Evolutionary conservation across 345 rosid species (phyloP), one percentile per base, ranked within the genome.

Genomic region (Brassica carinata): DNA sequence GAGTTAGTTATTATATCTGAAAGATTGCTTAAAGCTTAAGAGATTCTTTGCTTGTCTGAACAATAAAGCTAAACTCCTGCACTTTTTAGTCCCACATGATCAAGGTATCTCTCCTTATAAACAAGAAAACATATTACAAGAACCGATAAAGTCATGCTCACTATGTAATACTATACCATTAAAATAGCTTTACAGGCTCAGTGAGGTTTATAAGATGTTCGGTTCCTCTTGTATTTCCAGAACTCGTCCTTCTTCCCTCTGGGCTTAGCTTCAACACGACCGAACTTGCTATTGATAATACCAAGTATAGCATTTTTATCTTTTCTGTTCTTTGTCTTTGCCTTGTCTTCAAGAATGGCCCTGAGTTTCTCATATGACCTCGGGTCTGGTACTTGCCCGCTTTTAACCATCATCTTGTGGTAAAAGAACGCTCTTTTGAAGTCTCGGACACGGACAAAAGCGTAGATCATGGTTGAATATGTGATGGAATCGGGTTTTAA

Each of bases 351-450:
- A 81, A 95, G 82, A 79, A 89, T 87, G 23, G 88, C 80, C 79
- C 91, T 88, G 53, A 95, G 96, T 92, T 93, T 93, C 72, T 89
- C 85, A 17, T 92, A 95, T 0, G 98, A 86, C 86, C 84, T 86
- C 9, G 75, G 75, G 84, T 95, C 98, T 3, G 94, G 97, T 53
- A 95, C 90, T 78, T 93, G 91, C 51, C 90, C 83, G 43, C 84
- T 90, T 81, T 88, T 89, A 48, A 95, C 96, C 99, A 93, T 95
- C 84, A 80, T 76, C 91, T 93, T 95, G 85, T 91, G 97, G 82
- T 91, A 93, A 83, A 64, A 89, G 82, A 92, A 95, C 1, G 99
- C 98, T 84, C 96, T 89, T 83, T 81, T 91, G 85, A 95, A 95
- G 83, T 95, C 98, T 23, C 93, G 86, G 67, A 88, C 98, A 34